These are phyloP conservation scores for Bipolaris bicolor DNA, from an alignment of 2,329 filamentous ascomycete species.

Conservation along the genomic window DNA sequence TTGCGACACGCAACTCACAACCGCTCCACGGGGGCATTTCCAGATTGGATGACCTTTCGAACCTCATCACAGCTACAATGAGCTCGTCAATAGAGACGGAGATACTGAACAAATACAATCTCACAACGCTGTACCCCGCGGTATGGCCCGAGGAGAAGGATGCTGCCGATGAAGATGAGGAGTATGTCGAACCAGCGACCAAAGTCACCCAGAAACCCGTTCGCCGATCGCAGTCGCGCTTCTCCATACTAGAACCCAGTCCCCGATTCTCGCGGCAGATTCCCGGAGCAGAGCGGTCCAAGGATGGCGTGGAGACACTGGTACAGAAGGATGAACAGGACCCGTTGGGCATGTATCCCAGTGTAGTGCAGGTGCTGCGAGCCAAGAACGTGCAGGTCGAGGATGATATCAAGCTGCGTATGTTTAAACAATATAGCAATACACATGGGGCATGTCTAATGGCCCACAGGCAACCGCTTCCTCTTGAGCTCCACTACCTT, in stretches of 20 bases:
- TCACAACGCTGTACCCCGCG: constrained; percentile 76
- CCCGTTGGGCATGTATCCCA: constrained; percentile 84
- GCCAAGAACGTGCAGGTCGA: constrained; percentile 80
- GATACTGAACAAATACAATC: constrained; percentile 88
- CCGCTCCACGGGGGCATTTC: constrained; percentile 4
- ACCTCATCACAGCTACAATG: constrained; percentile 29
- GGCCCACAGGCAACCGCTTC: constrained; percentile 77
- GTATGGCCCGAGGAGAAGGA: constrained; percentile 88
- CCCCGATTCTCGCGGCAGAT: constrained; percentile 72
- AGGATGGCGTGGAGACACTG: constrained; percentile 73
- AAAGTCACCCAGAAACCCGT: constrained; percentile 31
- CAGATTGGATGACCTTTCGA: not conserved
- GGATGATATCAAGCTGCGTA: constrained; percentile 79
- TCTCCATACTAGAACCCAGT: constrained; percentile 80
- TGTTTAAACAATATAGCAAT: constrained; percentile 43
- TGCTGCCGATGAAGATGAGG: constrained; percentile 63
- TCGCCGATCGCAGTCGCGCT: constrained; percentile 74
- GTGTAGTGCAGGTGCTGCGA: constrained; percentile 80
- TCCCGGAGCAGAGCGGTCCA: constrained; percentile 70
- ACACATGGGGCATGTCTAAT: constrained; percentile 14
- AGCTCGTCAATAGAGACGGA: constrained; percentile 62
- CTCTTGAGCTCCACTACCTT: constrained; percentile 95
- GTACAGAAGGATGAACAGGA: constrained; percentile 93
- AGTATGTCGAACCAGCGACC: constrained; percentile 57
- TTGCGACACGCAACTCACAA: constrained; percentile 18